A percentile compares a stretch with the other conserved stretches of the same genome.
phyloP scores from a whole-genome alignment of 2,329 filamentous ascomycete species.

The Xylariaceae sp. region DNA sequence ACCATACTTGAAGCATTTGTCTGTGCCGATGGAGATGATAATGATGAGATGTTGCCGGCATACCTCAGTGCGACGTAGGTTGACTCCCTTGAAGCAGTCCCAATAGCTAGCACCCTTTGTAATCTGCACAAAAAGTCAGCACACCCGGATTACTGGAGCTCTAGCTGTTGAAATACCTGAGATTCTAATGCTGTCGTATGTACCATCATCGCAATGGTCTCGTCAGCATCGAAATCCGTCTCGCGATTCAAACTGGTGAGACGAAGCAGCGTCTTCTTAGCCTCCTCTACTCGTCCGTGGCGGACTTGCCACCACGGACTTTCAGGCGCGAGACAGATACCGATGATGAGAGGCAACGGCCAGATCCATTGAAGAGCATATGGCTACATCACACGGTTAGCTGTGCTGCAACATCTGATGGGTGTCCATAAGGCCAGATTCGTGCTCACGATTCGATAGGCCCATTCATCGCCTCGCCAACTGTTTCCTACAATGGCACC shows the following conservation, averaged over 20 bases:
- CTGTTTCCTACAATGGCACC: constrained; percentile 68
- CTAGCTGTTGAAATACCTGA: constrained; percentile 31
- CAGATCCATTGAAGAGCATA: constrained; percentile 75
- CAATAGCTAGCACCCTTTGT: constrained; percentile 68
- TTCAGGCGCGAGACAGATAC: constrained; percentile 63
- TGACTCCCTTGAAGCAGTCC: constrained; percentile 78
- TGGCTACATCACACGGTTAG: constrained; percentile 36
- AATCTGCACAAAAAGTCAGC: constrained; percentile 41
- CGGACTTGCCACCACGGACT: constrained; percentile 74
- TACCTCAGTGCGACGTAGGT: constrained; percentile 73
- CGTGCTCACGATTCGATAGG: constrained; percentile 46
- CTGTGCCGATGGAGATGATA: background rate
- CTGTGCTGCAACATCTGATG: background rate
- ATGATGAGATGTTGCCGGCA: constrained; percentile 20
- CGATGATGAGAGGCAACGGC: constrained; percentile 61
- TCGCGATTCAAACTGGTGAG: constrained; percentile 59
- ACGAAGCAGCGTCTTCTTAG: constrained; percentile 60
- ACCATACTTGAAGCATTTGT: background rate
- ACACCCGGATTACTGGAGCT: background rate
- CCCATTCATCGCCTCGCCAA: constrained; percentile 60
- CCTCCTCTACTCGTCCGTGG: constrained; percentile 57
- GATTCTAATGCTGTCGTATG: constrained; percentile 80
- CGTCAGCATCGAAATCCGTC: constrained; percentile 71
- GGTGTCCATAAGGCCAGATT: background rate
- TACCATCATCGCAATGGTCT: constrained; percentile 88